Evolutionary conservation across 371 early-diverging fungal species (phyloP), one percentile per base, ranked within the genome.

Genomic region (Mucor plumbeus): DNA sequence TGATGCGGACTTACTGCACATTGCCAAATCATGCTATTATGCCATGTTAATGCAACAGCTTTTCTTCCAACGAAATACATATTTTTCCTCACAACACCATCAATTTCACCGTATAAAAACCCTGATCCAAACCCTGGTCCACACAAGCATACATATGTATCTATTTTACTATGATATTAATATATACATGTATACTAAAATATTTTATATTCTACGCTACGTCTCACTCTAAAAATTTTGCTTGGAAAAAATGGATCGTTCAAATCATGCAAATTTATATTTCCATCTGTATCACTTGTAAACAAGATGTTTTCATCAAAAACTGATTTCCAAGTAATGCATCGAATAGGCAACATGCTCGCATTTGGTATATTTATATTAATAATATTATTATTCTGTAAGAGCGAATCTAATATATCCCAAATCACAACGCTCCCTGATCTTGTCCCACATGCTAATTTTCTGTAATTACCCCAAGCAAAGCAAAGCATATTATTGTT

Each of bases 351-450:
- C 15, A 44, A 3, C n/a, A 41, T 15, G 11, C 34, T 54, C 21
- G 50, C 50, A 21, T 61, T 36, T 10, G 34, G 26, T 5, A 72
- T 64, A 9, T 40, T 64, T 21, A 61, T 56, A 47, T 17, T 44
- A n/a, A 72, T n/a, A 6, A 39, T 19, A 0, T 53, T 61, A 14
- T 13, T 56, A 7, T 64, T 21, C 7, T 31, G 21, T n/a, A 36
- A 13, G 39, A 81, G 60, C 2, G 78, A 76, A 0, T n/a, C 36
- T 1, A 65, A 47, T 4, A 76, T 63, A 50, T 76, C 61, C 73
- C 70, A 81, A 10, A 78, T 38, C 7, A 67, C 53, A 21, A 81
- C 62, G 14, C 43, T 50, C 54, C 81, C 81, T 59, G 61, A 55
- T 38, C 58, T 44, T 47, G 59, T 70, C 15, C 81, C 79, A 61